phyloP scores from a whole-genome alignment of 78 protist species.

The Blattamonas nauphoetae region DNA sequence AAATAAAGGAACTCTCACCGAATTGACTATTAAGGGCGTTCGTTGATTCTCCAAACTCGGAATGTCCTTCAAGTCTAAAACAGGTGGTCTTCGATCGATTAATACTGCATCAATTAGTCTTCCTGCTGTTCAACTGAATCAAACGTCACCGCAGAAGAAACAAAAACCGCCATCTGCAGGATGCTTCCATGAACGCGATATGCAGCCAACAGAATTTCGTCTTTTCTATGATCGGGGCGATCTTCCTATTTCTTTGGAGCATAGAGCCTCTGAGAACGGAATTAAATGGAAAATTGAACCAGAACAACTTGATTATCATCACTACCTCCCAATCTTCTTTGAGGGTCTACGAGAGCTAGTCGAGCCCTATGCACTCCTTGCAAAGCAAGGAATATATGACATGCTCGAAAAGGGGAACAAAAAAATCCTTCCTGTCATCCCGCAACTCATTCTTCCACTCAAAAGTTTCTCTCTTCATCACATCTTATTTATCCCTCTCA shows the following conservation, averaged over 20 bases:
- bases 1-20: too few species aligned
- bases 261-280: constrained; percentile 46
- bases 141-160: too few species aligned
- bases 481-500: background rate
- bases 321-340: constrained; percentile 87
- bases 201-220: constrained; percentile 50
- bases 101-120: too few species aligned
- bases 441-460: constrained; percentile 83
- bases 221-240: constrained; percentile 83
- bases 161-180: background rate
- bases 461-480: constrained; percentile 28
- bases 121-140: too few species aligned
- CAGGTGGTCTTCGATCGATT: too few species aligned
- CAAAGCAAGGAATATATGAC: constrained; percentile 63
- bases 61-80: too few species aligned
- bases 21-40: too few species aligned
- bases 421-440: constrained; percentile 74
- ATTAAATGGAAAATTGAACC: constrained; percentile 71
- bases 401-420: constrained; percentile 57
- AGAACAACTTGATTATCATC: constrained; percentile 80
- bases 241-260: constrained; percentile 69
- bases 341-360: constrained; percentile 76
- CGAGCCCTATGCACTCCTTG: constrained; percentile 78
- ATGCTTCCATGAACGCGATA: background rate
- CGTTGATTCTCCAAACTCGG: too few species aligned